phyloP scores from a whole-genome alignment of 2,329 filamentous ascomycete genomes.

The Claviceps digitariae region DNA sequence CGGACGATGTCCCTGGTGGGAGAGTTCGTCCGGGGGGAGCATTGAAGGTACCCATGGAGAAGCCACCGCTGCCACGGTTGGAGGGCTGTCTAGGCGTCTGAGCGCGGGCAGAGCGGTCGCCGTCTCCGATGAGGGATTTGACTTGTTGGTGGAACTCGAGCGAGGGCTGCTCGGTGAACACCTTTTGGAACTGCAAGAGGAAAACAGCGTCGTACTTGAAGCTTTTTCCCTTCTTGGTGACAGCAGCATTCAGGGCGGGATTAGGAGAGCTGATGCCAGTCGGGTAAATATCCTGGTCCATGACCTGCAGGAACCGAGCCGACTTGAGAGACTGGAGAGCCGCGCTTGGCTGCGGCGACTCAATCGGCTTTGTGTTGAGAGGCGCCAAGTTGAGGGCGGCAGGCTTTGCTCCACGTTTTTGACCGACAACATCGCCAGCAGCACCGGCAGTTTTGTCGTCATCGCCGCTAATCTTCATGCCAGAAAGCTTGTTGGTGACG shows the following conservation, averaged over 20 bases:
- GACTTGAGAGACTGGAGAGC: constrained; percentile 89
- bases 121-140: constrained; percentile 74
- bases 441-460: constrained; percentile 16
- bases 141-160: constrained; percentile 86
- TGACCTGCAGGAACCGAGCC: constrained; percentile 71
- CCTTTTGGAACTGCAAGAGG: constrained; percentile 86
- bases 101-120: constrained; percentile 43
- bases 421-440: constrained; percentile 30
- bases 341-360: constrained; percentile 85
- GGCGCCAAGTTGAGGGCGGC: constrained; percentile 74
- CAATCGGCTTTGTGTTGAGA: constrained; percentile 71
- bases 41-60: constrained; percentile 60
- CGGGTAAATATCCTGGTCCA: constrained; percentile 71
- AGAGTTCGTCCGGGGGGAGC: constrained; percentile 40
- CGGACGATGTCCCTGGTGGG: constrained; percentile 64
- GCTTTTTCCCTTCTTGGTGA: constrained; percentile 63
- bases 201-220: constrained; percentile 96
- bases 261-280: constrained; percentile 77
- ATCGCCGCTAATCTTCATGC: constrained; percentile 33
- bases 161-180: constrained; percentile 94
- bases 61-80: constrained; percentile 35
- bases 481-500: constrained; percentile 35
- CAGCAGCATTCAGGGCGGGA: constrained; percentile 72
- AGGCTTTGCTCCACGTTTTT: constrained; percentile 59
- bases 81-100: constrained; percentile 44